Conservation (phyloP, 1,139 yeast genomes). For the Saccharomyces pastorianus region DNA sequence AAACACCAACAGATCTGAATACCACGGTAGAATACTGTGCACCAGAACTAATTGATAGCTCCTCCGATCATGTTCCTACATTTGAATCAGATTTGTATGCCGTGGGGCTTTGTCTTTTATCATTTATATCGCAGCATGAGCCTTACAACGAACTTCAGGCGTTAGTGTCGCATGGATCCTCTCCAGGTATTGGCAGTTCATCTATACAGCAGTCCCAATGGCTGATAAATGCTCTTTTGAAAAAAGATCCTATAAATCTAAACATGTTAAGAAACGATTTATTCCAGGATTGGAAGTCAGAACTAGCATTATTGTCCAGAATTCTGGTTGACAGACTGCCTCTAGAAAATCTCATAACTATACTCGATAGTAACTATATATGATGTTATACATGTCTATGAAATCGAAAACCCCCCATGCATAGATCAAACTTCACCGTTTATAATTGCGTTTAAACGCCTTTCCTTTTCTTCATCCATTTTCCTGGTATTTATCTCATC, state of each 20-base stretch:
- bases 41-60: slow-evolving; percentile 10
- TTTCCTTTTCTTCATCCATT: slow-evolving; percentile 30
- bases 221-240: slow-evolving; percentile 16
- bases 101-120: slow-evolving; percentile 16
- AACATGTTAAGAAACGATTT: slow-evolving; percentile 50
- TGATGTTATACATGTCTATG: neutral
- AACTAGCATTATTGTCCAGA: slow-evolving; percentile 9
- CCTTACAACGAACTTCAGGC: slow-evolving; percentile 14
- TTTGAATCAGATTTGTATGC: slow-evolving; percentile 16
- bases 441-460: slow-evolving; percentile 30
- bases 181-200: slow-evolving; percentile 2
- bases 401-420: neutral
- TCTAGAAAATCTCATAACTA: slow-evolving; percentile 7
- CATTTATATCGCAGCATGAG: slow-evolving; percentile 15
- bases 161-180: neutral
- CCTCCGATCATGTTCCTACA: neutral
- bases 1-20: slow-evolving; percentile 5
- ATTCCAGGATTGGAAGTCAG: slow-evolving; percentile 37
- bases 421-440: slow-evolving; percentile 24
- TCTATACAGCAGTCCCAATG: slow-evolving; percentile 18
- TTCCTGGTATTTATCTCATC: slow-evolving; percentile 31
- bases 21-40: slow-evolving; percentile 18
- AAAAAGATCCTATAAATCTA: slow-evolving; percentile 14
- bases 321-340: slow-evolving; percentile 11
- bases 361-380: slow-evolving; percentile 3